phyloP scores from a whole-genome alignment of 805 yeast species.

The Diddensiella santjacobensis region DNA sequence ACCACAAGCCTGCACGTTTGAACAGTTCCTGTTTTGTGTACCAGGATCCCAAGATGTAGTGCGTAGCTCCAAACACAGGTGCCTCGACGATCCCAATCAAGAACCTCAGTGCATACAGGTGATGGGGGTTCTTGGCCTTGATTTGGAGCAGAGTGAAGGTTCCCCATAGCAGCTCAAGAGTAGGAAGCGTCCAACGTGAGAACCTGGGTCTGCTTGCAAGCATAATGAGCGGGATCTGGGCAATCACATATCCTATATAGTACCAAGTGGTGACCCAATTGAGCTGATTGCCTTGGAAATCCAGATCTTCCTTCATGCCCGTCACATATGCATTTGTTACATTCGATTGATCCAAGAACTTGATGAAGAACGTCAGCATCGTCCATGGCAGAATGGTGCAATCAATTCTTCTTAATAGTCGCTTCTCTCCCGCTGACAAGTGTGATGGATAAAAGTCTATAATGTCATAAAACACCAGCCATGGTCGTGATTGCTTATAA shows the following conservation, averaged over 20 bases:
- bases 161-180: constrained; percentile 30
- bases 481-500: constrained; percentile 8
- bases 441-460: constrained; percentile 2
- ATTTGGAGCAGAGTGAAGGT: constrained; percentile 23
- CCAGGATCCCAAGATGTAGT: constrained; percentile 30
- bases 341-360: constrained; percentile 37
- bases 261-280: constrained; percentile 25
- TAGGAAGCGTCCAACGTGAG: constrained; percentile 27
- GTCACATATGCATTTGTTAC: constrained; percentile 43
- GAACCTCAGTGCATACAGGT: constrained; percentile 31
- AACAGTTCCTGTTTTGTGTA: constrained; percentile 39
- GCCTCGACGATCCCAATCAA: constrained; percentile 33
- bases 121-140: constrained; percentile 24
- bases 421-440: constrained; percentile 23
- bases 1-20: constrained; percentile 33
- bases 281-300: constrained; percentile 27
- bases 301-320: constrained; percentile 37
- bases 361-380: constrained; percentile 28
- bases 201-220: constrained; percentile 28
- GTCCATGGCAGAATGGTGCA: constrained; percentile 27
- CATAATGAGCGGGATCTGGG: constrained; percentile 30
- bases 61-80: constrained; percentile 29
- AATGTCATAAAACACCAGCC: constrained; percentile 11
- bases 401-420: constrained; percentile 33
- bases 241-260: constrained; percentile 32